Percentiles rank a stretch among this genome's conserved stretches.
Conservation (phyloP, 306 rosid species). For the Mucuna pruriens region DNA sequence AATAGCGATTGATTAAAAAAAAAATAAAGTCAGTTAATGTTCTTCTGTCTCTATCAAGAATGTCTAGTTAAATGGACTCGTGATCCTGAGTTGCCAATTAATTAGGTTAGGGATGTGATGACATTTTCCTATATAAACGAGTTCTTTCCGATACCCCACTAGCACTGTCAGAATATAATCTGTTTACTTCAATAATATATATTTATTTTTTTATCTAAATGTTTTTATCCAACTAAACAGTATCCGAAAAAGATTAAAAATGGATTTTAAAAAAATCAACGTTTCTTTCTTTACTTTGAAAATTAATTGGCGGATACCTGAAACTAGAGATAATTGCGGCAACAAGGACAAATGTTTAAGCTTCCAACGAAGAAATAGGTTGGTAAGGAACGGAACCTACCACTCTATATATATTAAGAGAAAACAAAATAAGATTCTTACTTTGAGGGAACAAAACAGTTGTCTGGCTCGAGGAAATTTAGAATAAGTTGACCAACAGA, state of each 20-base stretch:
- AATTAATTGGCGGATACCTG: neutral
- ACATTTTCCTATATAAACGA: neutral
- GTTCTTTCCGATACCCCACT: neutral
- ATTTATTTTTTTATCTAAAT: neutral
- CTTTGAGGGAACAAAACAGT: slow-evolving; percentile 40
- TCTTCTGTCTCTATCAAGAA: slow-evolving; percentile 16
- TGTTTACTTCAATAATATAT: neutral
- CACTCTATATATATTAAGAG: neutral
- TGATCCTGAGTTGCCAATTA: slow-evolving; percentile 10
- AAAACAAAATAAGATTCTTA: slow-evolving; percentile 27
- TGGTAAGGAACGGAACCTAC: slow-evolving; percentile 33
- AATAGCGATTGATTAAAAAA: neutral
- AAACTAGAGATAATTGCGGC: slow-evolving; percentile 22
- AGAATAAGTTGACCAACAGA: slow-evolving; percentile 29
- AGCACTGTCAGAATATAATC: neutral
- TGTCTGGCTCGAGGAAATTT: slow-evolving; percentile 36
- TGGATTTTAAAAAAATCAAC: neutral
- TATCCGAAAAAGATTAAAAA: neutral
- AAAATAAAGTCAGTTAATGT: neutral
- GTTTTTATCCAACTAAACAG: neutral
- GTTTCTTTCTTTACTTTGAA: neutral
- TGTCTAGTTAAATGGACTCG: neutral
- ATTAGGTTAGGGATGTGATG: neutral
- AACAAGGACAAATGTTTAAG: slow-evolving; percentile 28
- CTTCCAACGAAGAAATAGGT: slow-evolving; percentile 37